Base-by-base conservation (phyloP, 352 stramenopile genomes). In the Elongisporangium anandrum region DNA sequence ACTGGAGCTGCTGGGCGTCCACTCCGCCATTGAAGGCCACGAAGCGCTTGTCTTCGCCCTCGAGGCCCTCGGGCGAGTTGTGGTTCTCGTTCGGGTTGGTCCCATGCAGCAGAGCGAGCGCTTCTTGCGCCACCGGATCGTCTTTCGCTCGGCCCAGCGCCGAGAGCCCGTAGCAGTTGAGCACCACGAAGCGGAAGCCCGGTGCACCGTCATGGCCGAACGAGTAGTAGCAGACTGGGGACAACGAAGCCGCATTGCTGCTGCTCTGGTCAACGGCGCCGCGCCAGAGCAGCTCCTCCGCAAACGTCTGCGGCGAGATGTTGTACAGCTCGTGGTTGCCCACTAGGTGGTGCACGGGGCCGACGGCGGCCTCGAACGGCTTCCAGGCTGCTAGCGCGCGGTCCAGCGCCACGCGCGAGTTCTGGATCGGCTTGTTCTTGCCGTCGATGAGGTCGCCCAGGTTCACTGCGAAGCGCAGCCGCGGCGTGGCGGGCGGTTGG, bases 311-410 rank as follows among this genome's bases (percentile, higher is more conserved):
- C 12, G 70, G 71, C 5, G 77, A 60, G 51, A 95, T 83, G 56
- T 93, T 93, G 73, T 92, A 92, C 39, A 95, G 77, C 56, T 95
- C 85, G 70, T 95, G 85, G 69, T 95, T 95, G 51, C 85, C 85
- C 56, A 93, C 57, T 24, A 92, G 60, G 63, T 95, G 85, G 64
- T 92, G 80, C 58, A 95, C 74, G 29, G 69, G 68, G 9, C 76
- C 79, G 19, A 92, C 61, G 1, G 47, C 26, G 10, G 65, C 48
- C 69, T 80, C 57, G 38, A 93, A 87, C 1, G 64, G 60, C 5
- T 16, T 61, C 57, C 75, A 91, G 10, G 70, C 72, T 15, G 63
- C 70, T 57, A 72, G 72, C 0, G 61, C 67, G 34, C 50, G 61
- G n/a, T 74, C 70, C 10, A 93, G 53, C n/a, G 79, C 77, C 20